These are phyloP conservation scores for Venturia aucupariae DNA, from an alignment of 2,329 filamentous ascomycete species.

Conservation along the genomic window DNA sequence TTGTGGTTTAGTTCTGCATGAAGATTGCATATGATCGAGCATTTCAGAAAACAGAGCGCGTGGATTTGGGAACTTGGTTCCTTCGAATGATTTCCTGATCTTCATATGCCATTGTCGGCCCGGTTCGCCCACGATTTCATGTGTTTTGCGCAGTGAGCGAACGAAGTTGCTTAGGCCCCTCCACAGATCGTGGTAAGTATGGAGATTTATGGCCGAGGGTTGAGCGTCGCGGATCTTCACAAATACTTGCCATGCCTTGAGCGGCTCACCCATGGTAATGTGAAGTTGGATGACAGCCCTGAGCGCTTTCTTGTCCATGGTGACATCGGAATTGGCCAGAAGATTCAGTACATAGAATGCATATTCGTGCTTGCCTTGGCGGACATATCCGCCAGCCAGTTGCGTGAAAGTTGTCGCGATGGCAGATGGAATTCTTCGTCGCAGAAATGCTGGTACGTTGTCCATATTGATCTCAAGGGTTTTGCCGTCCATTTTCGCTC, in stretches of 20 bases:
- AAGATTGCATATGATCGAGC: background rate
- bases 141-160: background rate
- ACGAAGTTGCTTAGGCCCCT: slow-evolving; percentile 5
- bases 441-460: slow-evolving; percentile 6
- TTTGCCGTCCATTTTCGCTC: background rate
- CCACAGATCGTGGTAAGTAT: slow-evolving; percentile 7
- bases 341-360: slow-evolving; percentile 8
- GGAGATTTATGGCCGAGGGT: background rate
- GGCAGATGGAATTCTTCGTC: slow-evolving; percentile 6
- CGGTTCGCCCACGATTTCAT: background rate
- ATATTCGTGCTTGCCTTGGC: background rate
- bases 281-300: slow-evolving; percentile 2
- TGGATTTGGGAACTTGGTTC: slow-evolving; percentile 1
- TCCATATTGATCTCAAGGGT: background rate
- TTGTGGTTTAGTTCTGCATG: background rate
- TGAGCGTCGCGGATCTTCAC: background rate
- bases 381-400: slow-evolving; percentile 9
- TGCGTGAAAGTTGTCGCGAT: slow-evolving; percentile 2
- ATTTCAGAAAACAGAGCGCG: slow-evolving; percentile 6
- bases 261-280: slow-evolving; percentile 2
- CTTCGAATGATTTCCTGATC: slow-evolving; percentile 7
- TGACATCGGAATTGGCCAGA: background rate
- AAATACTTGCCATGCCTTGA: slow-evolving; percentile 6
- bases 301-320: background rate
- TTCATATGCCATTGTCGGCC: background rate